These are phyloP conservation scores for Gossypium turneri DNA, from an alignment of 345 rosid genomes.

Conservation along the genomic window DNA sequence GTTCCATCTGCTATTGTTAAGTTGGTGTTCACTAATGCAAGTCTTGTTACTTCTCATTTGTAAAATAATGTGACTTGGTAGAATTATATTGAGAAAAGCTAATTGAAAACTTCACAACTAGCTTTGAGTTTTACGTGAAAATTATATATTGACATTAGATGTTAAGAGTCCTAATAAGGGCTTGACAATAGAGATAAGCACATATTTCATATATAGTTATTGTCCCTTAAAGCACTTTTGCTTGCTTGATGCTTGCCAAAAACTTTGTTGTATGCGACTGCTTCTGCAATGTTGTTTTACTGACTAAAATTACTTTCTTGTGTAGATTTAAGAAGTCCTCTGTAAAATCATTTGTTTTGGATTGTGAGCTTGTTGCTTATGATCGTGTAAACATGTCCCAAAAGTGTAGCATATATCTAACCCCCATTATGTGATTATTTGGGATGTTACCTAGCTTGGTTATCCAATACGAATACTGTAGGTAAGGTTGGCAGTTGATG, in stretches of 20 bases:
- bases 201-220: neutral
- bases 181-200: constrained; percentile 6
- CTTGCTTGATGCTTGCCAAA: neutral
- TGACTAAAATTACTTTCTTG: constrained; percentile 19
- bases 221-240: neutral
- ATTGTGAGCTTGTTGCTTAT: constrained; percentile 89
- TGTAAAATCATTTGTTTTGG: constrained; percentile 76
- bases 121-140: neutral
- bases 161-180: neutral
- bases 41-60: neutral
- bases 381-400: constrained; percentile 38
- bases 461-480: too few species aligned
- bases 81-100: neutral
- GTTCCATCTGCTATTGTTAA: neutral
- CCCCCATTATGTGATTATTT: too few species aligned
- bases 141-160: neutral
- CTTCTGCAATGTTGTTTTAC: neutral
- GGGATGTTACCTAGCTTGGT: too few species aligned
- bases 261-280: neutral
- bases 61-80: neutral
- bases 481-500: too few species aligned
- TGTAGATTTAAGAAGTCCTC: constrained; percentile 73
- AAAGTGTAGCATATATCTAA: too few species aligned
- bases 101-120: neutral
- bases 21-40: neutral